Conservation (phyloP, 306 rosid species). For the Casuarina glauca region DNA sequence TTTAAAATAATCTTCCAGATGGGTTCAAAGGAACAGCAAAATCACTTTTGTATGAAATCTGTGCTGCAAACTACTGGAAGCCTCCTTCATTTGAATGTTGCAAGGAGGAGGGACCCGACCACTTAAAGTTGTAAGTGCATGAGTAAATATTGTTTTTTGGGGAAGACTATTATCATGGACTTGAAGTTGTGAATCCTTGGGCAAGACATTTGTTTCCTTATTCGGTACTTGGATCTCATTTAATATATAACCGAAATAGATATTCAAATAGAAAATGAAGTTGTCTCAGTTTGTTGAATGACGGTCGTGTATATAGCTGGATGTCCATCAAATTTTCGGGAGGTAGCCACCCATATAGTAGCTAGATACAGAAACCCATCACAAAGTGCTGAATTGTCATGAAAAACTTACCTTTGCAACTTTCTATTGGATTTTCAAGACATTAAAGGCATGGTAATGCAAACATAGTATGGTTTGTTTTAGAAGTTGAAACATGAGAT, state of each 20-base stretch:
- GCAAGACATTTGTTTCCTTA: neutral
- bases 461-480: too few species aligned
- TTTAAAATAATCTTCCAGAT: constrained; percentile 34
- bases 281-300: neutral
- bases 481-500: too few species aligned
- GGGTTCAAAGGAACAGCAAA: constrained; percentile 49
- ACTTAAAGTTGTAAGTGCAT: constrained; percentile 49
- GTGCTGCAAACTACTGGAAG: constrained; percentile 65
- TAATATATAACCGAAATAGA: neutral
- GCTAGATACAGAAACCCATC: too few species aligned
- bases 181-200: constrained; percentile 43
- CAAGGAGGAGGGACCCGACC: constrained; percentile 81
- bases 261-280: neutral
- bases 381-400: too few species aligned
- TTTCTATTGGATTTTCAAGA: too few species aligned
- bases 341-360: too few species aligned
- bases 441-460: too few species aligned
- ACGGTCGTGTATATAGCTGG: too few species aligned
- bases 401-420: too few species aligned
- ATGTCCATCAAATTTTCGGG: too few species aligned
- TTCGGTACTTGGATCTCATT: neutral
- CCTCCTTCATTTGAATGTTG: constrained; percentile 70
- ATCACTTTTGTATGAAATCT: constrained; percentile 63
- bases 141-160: neutral
- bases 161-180: constrained; percentile 7